phyloP scores from a whole-genome alignment of 306 rosid species.

The Amphicarpaea edgeworthii region DNA sequence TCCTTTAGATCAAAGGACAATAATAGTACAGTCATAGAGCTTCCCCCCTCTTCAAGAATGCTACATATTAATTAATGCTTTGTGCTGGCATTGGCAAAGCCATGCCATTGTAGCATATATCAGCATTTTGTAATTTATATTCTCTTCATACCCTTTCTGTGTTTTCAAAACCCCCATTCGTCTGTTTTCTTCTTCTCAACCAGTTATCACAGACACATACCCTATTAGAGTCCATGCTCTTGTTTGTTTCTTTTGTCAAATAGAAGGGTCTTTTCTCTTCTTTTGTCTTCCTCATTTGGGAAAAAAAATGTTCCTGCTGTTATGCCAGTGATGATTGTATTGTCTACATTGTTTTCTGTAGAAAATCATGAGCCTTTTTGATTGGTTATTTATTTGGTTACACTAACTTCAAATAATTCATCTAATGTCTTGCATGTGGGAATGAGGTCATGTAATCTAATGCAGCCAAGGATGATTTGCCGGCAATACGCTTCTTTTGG shows the following conservation, averaged over 20 bases:
- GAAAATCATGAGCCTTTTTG: constrained; percentile 9
- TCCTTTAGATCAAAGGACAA: constrained; percentile 25
- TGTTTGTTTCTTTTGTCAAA: constrained; percentile 37
- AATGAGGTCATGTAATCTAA: constrained; percentile 67
- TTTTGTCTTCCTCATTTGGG: constrained; percentile 60
- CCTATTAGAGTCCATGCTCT: constrained; percentile 42
- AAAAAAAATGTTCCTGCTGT: constrained; percentile 28
- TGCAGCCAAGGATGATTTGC: constrained; percentile 99
- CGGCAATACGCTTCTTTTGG: constrained; percentile 44
- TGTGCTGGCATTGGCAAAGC: constrained; percentile 27
- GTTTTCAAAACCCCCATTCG: constrained; percentile 57
- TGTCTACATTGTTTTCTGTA: constrained; percentile 36
- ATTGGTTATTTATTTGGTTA: too few relatives aligned
- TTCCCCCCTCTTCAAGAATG: constrained; percentile 42
- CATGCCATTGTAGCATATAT: constrained; percentile 2
- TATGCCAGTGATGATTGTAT: constrained; percentile 29
- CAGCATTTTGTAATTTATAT: constrained; percentile 43
- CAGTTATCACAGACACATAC: constrained; percentile 39
- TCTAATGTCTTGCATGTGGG: constrained; percentile 89
- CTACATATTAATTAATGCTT: constrained; percentile 53
- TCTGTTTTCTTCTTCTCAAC: constrained; percentile 54
- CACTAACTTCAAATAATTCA: constrained; percentile 39
- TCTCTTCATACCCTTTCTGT: constrained; percentile 14
- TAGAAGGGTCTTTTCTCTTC: constrained; percentile 41
- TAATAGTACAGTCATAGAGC: constrained; percentile 44